Evolutionary conservation across 2,329 filamentous ascomycete species (phyloP), one percentile per base, ranked within the genome.

Genomic region (Paraphoma sp.): DNA sequence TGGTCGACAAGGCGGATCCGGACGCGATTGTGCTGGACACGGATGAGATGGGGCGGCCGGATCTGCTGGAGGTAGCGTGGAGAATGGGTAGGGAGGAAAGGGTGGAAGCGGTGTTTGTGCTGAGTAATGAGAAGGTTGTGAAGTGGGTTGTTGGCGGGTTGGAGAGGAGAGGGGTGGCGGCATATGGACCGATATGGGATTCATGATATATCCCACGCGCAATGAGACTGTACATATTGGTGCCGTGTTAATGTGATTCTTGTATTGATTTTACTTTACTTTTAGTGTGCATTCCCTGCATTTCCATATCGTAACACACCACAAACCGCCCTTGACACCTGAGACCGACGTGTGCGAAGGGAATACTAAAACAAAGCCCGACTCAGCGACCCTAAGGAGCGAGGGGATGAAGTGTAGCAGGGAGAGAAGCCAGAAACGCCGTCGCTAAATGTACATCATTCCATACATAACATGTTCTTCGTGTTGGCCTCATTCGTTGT

Each of bases 181-280:
- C 89, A 8, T 92, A 84, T 76, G 90, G 90, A 6, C 88, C 90
- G 8, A 90, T 93, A 65, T 93, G 88, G 78, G 90, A 93, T 75
- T 87, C 84, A 43, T 87, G 71, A 78, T 56, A 17, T n/a, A 36
- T 36, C 9, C n/a, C n/a, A n/a, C n/a, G n/a, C 33, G 14, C 33
- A 23, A 36, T 42, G 8, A n/a, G 4, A n/a, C 16, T 16, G 40
- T 42, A 42, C 10, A 42, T 42, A 42, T 23, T 14, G 18, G 33
- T 3, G 8, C 29, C 8, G 4, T 45, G 3, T n/a, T 10, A n/a
- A 29, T 31, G 16, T 23, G n/a, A 28, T 30, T 47, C 9, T 36
- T 55, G n/a, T 16, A 5, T 42, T 42, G 12, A 42, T 42, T 36
- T 42, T 17, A 42, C 40, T 36, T 42, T 17, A 42, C 40, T 42